Percentiles rank a stretch among this genome's conserved stretches.
phyloP scores from a whole-genome alignment of 495 filamentous ascomycete genomes.

The Aspergillus bridgeri region DNA sequence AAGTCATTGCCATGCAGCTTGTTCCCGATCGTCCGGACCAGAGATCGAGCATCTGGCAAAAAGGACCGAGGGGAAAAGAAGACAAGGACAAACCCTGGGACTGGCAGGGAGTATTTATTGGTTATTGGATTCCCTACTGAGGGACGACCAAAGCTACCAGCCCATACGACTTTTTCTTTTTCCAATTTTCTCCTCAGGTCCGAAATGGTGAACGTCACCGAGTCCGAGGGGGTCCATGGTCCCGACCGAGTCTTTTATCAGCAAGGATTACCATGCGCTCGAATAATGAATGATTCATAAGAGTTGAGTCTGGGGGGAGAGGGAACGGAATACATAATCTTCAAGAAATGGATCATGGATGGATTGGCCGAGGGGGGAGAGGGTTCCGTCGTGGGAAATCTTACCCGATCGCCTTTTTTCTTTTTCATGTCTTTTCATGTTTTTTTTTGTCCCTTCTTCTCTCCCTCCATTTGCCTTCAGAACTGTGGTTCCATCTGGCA shows the following conservation, averaged over 20 bases:
- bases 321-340: no score
- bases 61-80: neutral
- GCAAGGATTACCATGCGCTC: neutral
- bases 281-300: conserved; percentile 6
- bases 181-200: neutral
- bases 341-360: neutral
- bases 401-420: conserved; percentile 1
- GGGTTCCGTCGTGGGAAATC: neutral
- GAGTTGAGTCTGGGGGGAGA: neutral
- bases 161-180: neutral
- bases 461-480: neutral
- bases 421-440: neutral
- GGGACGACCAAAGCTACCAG: neutral
- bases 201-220: conserved; percentile 25
- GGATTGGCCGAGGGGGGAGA: neutral
- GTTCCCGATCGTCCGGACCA: neutral
- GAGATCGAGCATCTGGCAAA: neutral
- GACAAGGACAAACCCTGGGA: neutral
- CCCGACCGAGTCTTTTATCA: neutral
- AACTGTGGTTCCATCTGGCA: neutral
- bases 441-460: no score
- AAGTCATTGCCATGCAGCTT: neutral
- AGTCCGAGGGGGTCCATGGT: neutral
- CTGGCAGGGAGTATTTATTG: neutral
- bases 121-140: neutral